Evolutionary conservation across 768 basidiomycete species (phyloP).

Genomic region (Pleurotus tuber-regium): DNA sequence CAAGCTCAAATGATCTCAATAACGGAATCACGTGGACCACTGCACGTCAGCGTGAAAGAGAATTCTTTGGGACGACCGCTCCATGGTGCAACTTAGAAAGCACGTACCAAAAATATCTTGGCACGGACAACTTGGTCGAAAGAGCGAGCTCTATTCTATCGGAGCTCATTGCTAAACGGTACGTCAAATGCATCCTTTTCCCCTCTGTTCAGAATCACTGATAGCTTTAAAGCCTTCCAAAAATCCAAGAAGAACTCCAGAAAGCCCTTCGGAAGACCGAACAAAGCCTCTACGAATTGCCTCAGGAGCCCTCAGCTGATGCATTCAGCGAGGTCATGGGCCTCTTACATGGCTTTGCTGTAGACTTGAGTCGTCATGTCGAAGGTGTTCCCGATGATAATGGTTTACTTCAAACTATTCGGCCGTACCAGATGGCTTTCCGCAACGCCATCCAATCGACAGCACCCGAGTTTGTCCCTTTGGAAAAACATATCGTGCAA

Average conservation of each 20-base stretch:
- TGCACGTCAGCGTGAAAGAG: slow-evolving; percentile 54
- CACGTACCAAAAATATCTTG: slow-evolving; percentile 47
- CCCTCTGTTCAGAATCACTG: background rate
- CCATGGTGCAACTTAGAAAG: slow-evolving; percentile 59
- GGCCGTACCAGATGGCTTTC: slow-evolving; percentile 47
- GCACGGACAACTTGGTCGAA: slow-evolving; percentile 56
- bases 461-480: slow-evolving; percentile 59
- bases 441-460: slow-evolving; percentile 45
- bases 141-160: slow-evolving; percentile 60
- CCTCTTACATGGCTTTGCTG: slow-evolving; percentile 45
- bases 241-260: slow-evolving; percentile 58
- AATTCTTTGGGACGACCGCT: slow-evolving; percentile 49
- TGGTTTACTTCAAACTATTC: slow-evolving; percentile 57
- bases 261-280: slow-evolving; percentile 39
- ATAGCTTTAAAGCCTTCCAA: slow-evolving; percentile 46
- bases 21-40: slow-evolving; percentile 56
- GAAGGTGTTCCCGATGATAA: slow-evolving; percentile 50
- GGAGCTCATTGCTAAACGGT: slow-evolving; percentile 62
- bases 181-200: slow-evolving; percentile 11
- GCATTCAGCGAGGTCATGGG: slow-evolving; percentile 55
- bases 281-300: slow-evolving; percentile 28
- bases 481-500: slow-evolving; percentile 21
- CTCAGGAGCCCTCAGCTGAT: slow-evolving; percentile 52
- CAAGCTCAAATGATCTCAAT: slow-evolving; percentile 47
- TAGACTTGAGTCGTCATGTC: slow-evolving; percentile 41